Evolutionary conservation across 345 rosid genomes (phyloP).

Genomic region (Stellera chamaejasme): DNA sequence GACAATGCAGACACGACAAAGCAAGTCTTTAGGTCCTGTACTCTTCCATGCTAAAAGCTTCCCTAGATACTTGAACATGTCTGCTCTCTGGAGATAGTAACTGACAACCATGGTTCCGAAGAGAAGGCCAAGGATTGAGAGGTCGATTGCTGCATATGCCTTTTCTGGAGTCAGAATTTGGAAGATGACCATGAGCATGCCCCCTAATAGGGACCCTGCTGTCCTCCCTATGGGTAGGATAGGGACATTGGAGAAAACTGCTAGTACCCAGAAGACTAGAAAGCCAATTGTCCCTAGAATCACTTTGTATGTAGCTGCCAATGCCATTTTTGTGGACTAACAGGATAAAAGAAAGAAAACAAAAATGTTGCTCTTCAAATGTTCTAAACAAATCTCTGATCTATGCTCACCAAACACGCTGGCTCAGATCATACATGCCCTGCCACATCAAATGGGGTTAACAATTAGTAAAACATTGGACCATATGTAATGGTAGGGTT

Average conservation of each 20-base stretch:
- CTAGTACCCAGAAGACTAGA: conserved; percentile 68
- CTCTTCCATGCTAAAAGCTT: conserved; percentile 65
- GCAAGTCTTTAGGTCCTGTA: conserved; percentile 62
- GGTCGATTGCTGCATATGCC: conserved; percentile 76
- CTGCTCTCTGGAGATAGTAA: conserved; percentile 76
- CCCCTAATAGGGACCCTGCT: conserved; percentile 81
- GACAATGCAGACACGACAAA: conserved; percentile 57
- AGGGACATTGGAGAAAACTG: conserved; percentile 79
- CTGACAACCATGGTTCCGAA: conserved; percentile 90
- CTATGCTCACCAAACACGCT: neutral
- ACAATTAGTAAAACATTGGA: neutral
- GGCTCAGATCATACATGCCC: neutral
- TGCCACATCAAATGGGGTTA: neutral
- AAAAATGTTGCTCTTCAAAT: neutral
- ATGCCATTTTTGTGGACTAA: conserved; percentile 31
- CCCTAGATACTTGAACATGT: conserved; percentile 69
- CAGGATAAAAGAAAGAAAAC: too few species aligned
- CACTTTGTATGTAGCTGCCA: conserved; percentile 45
- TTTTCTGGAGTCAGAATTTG: conserved; percentile 58
- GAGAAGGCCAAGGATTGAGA: conserved; percentile 76
- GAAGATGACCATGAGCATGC: conserved; percentile 82
- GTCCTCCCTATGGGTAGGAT: conserved; percentile 80
- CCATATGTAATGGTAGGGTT: too few species aligned
- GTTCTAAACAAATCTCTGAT: neutral
- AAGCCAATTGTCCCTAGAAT: conserved; percentile 65